A percentile compares a stretch with the other conserved stretches of the same genome.
Evolutionary conservation across 768 basidiomycete species (phyloP).

Genomic region (Kwoniella europaea): DNA sequence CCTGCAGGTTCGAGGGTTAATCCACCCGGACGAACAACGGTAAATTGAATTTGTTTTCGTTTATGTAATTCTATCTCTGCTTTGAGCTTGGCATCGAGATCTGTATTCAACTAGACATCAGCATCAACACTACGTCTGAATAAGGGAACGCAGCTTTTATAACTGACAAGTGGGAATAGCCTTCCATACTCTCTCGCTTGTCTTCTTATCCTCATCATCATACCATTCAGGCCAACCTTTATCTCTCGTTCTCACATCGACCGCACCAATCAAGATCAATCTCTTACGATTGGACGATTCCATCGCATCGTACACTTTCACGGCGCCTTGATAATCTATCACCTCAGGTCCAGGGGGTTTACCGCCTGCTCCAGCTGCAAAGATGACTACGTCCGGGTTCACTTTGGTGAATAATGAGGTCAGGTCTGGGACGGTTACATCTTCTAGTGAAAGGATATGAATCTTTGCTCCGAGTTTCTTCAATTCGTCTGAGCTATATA

Average conservation of each 20-base stretch:
- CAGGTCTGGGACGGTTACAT: slow-evolving; percentile 62
- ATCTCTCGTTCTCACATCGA: slow-evolving; percentile 65
- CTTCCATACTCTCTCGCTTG: slow-evolving; percentile 60
- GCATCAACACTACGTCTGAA: no score
- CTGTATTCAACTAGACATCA: slow-evolving; percentile 14
- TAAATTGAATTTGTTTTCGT: slow-evolving; percentile 69
- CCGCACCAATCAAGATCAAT: slow-evolving; percentile 67
- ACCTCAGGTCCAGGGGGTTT: slow-evolving; percentile 63
- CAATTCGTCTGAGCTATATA: slow-evolving; percentile 61
- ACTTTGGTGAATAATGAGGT: slow-evolving; percentile 60
- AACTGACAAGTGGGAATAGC: slow-evolving; percentile 60
- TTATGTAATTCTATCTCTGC: slow-evolving; percentile 61
- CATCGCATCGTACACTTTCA: slow-evolving; percentile 74
- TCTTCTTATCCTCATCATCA: slow-evolving; percentile 39
- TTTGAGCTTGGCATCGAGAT: slow-evolving; percentile 61
- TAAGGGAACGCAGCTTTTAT: no score
- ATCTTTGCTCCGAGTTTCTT: slow-evolving; percentile 60
- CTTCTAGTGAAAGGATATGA: slow-evolving; percentile 67
- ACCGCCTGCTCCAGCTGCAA: slow-evolving; percentile 65
- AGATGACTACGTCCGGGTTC: slow-evolving; percentile 58
- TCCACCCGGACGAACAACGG: slow-evolving; percentile 70
- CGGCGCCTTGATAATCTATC: slow-evolving; percentile 68
- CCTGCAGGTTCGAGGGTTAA: slow-evolving; percentile 65
- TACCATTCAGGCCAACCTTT: slow-evolving; percentile 47
- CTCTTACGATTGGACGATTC: slow-evolving; percentile 65